Evolutionary conservation across 495 filamentous ascomycete species (phyloP), one percentile per base, ranked within the genome.

Genomic region (Glutinoglossum americanum): DNA sequence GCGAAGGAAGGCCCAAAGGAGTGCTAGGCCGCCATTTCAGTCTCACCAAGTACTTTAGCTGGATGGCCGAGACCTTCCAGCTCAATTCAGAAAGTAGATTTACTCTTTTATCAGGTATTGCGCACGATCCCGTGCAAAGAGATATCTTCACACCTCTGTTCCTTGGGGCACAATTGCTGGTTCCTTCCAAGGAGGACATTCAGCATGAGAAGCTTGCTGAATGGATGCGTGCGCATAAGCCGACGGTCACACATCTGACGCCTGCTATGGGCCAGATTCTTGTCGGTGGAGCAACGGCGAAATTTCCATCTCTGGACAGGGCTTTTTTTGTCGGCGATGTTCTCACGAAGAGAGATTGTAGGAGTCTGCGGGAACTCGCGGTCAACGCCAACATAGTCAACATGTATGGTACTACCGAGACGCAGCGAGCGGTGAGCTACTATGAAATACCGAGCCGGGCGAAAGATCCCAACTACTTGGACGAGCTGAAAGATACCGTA

Each of bases 211-310:
- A 76, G 59, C 74, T 98, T 21, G 89, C 87, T 1, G 85, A 93
- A 63, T 96, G 92, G 92, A 89, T 96, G 81, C 74, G 74, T 51
- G 77, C 85, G 56, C 78, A 89, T 63, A 70, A 76, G 55, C 80
- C 84, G 15, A 95, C 86, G 17, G 82, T 92, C 35, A 90, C 89
- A 4, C 92, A 96, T 65, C 73, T 98, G 17, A 98, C 92, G 0
- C 92, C 92, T 6, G 92, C 89, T 39, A 87, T 97, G 89, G 90
- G 90, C 54, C 89, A 97, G 64, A 92, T 98, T 55, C 73, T 98
- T 0, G 84, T 94, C 30, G 92, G 90, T 39, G 87, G 86, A 61
- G 85, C 87, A 7, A 82, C 75, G 8, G 77, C 81, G 0, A 72
- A 85, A 61, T 94, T 94, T 66, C 82, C 86, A 10, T 70, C 75